A percentile compares a stretch with the other conserved stretches of the same genome.
phyloP scores from a whole-genome alignment of 2,329 filamentous ascomycete genomes.

The Alternaria postmessia region DNA sequence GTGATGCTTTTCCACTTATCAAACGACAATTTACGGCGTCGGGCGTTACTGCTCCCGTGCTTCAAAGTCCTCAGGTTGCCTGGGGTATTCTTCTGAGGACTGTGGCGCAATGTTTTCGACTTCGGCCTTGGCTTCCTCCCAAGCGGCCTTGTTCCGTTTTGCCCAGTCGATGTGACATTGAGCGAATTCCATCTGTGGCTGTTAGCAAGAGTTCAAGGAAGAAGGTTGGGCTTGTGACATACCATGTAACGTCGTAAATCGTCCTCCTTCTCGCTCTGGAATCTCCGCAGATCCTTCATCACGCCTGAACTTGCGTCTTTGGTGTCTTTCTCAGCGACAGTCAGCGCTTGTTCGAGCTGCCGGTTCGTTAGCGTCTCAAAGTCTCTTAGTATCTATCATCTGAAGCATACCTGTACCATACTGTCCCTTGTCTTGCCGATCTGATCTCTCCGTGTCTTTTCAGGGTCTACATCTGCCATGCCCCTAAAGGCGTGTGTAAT shows the following conservation, averaged over 20 bases:
- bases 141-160: conserved; percentile 86
- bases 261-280: conserved; percentile 95
- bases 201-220: background rate
- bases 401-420: conserved; percentile 58
- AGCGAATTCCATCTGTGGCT: conserved; percentile 80
- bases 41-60: conserved; percentile 3
- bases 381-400: background rate
- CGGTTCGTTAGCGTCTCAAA: background rate
- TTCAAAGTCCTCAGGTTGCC: conserved; percentile 22
- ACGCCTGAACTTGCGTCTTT: conserved; percentile 91
- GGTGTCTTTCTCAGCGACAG: conserved; percentile 88
- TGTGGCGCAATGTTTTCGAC: conserved; percentile 80
- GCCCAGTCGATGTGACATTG: conserved; percentile 95
- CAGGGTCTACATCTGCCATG: conserved; percentile 94
- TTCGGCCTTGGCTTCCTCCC: conserved; percentile 88
- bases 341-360: conserved; percentile 85
- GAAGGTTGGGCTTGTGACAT: conserved; percentile 47
- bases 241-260: conserved; percentile 97
- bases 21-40: background rate
- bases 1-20: background rate
- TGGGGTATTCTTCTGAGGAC: conserved; percentile 30
- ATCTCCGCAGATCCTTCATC: conserved; percentile 86
- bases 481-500: conserved; percentile 96
- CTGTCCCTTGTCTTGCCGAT: conserved; percentile 96
- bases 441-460: conserved; percentile 87